Evolutionary conservation across 208 protist genomes (phyloP).

Genomic region (Acanthamoeba rhysodes): DNA sequence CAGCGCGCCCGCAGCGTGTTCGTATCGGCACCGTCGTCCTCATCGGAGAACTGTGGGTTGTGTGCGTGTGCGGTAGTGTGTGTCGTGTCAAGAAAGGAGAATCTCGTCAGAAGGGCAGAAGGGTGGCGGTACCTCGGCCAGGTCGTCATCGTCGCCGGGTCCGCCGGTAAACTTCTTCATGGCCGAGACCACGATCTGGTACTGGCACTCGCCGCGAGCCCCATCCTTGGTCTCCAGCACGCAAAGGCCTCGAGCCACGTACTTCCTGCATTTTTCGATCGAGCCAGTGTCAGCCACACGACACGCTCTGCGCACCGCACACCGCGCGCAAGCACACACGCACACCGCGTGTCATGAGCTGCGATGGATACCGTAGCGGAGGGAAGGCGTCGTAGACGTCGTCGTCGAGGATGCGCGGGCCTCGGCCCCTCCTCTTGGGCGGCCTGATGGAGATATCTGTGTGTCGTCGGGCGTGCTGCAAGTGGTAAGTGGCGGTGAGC

Average conservation of each 20-base stretch:
- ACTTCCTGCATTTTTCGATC: neutral
- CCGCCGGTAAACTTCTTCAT: constrained; percentile 49
- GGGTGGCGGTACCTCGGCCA: neutral
- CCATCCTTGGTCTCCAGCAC: neutral
- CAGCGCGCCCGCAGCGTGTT: neutral
- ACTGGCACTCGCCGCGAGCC: neutral
- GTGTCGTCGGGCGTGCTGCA: neutral
- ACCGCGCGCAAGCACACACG: too few relatives aligned
- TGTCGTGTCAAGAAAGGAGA: too few relatives aligned
- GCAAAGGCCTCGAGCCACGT: neutral
- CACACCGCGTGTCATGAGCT: too few relatives aligned
- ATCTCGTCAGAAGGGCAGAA: neutral
- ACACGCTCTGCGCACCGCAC: neutral
- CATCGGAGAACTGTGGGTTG: neutral
- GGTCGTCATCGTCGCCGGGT: constrained; percentile 8
- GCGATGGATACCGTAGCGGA: neutral
- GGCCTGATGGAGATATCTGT: neutral
- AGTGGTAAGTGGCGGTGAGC: neutral
- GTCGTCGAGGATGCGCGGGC: neutral
- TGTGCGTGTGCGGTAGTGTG: too few relatives aligned
- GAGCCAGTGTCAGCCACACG: neutral
- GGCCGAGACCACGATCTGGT: constrained; percentile 4
- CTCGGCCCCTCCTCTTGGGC: constrained; percentile 1
- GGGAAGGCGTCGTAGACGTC: constrained; percentile 19
- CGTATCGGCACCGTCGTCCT: neutral